Evolutionary conservation across 2,329 filamentous ascomycete genomes (phyloP).

Genomic region (Lasiodiplodia citricola): DNA sequence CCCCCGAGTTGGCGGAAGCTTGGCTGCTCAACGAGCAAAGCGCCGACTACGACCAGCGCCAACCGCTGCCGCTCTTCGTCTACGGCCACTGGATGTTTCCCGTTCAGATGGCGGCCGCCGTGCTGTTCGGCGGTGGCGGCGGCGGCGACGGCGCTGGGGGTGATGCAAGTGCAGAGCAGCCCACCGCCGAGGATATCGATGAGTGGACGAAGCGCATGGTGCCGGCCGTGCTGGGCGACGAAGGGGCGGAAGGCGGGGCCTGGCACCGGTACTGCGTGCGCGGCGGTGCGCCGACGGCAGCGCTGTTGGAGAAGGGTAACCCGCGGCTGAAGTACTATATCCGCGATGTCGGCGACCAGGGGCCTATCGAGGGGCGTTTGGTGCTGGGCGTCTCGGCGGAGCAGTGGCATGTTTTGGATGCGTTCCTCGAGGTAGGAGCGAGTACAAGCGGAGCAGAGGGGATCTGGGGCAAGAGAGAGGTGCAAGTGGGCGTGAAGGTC

Average conservation of each 20-base stretch:
- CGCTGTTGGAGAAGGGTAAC: background rate
- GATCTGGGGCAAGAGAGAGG: constrained; percentile 3
- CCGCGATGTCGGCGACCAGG: background rate
- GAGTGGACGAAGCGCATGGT: background rate
- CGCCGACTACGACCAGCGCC: background rate
- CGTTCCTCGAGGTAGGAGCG: background rate
- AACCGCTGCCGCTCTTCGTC: constrained; percentile 12
- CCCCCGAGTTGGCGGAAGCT: background rate
- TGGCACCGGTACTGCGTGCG: constrained; percentile 6
- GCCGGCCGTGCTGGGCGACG: background rate
- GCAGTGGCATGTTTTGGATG: background rate
- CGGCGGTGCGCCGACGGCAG: background rate
- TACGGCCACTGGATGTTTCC: constrained; percentile 19
- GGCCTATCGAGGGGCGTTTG: background rate
- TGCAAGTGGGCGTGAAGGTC: background rate
- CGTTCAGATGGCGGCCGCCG: background rate
- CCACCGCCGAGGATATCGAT: background rate
- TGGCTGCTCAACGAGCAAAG: background rate
- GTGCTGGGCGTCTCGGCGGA: background rate
- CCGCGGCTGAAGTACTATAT: constrained; percentile 1
- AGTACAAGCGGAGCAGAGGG: too few relatives aligned
- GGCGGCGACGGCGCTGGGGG: background rate
- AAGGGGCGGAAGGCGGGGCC: background rate
- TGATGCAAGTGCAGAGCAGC: background rate
- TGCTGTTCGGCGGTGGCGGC: background rate